phyloP scores from a whole-genome alignment of 2,329 filamentous ascomycete genomes.

The Dothidotthia symphoricarpi region DNA sequence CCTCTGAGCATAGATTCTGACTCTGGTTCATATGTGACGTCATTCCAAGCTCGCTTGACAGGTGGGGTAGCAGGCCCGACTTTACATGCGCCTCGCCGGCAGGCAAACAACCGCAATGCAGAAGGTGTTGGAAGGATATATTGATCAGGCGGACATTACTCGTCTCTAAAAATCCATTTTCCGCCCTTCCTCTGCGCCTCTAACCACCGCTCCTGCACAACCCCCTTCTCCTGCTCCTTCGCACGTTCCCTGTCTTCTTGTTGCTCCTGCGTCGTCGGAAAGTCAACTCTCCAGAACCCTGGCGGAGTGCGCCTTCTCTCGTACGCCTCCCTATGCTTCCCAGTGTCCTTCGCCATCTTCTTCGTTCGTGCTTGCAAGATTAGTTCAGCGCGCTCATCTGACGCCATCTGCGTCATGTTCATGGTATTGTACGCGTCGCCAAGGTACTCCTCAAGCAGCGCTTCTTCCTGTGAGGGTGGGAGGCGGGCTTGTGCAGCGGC shows the following conservation, averaged over 20 bases:
- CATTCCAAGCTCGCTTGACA: no score
- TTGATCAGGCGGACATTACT: conserved; percentile 48
- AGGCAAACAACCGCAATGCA: no score
- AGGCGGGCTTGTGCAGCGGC: conserved; percentile 47
- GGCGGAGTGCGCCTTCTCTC: conserved; percentile 71
- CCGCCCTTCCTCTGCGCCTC: conserved; percentile 79
- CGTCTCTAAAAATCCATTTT: conserved; percentile 78
- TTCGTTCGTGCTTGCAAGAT: conserved; percentile 74
- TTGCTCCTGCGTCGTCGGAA: conserved; percentile 82
- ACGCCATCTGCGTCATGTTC: conserved; percentile 50
- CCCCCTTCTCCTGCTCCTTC: conserved; percentile 59
- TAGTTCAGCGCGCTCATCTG: conserved; percentile 61
- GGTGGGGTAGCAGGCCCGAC: no score
- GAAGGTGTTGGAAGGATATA: no score
- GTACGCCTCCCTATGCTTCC: conserved; percentile 74
- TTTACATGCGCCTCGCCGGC: no score
- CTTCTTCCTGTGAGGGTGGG: conserved; percentile 37
- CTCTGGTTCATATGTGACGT: no score
- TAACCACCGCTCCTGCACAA: conserved; percentile 70
- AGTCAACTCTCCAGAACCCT: conserved; percentile 88
- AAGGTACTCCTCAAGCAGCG: conserved; percentile 56
- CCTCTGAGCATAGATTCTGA: no score
- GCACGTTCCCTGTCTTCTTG: conserved; percentile 65
- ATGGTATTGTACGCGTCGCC: conserved; percentile 43
- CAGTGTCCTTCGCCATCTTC: conserved; percentile 70